These are phyloP conservation scores for Backusella macrospora DNA, from an alignment of 192 early-diverging fungal genomes.

Conservation along the genomic window DNA sequence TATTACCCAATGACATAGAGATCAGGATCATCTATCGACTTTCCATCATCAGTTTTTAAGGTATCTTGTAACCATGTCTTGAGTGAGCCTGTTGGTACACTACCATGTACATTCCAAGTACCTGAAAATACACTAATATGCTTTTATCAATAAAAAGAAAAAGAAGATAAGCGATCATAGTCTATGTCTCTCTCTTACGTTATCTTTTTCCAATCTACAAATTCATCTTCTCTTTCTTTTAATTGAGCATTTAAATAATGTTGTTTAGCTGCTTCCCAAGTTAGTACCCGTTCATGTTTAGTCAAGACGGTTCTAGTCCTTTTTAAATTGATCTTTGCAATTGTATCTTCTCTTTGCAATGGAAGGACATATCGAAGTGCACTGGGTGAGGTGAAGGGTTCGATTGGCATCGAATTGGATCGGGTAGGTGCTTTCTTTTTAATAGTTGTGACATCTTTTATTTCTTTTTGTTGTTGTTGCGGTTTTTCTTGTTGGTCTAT, in stretches of 20 bases:
- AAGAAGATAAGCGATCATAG: background rate
- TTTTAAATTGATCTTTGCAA: slow-evolving; percentile 24
- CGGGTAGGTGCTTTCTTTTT: background rate
- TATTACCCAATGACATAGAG: slow-evolving; percentile 76
- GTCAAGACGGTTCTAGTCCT: background rate
- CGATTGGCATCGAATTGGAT: slow-evolving; percentile 4
- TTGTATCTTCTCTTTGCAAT: slow-evolving; percentile 27
- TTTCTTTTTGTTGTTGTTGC: background rate
- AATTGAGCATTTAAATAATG: slow-evolving; percentile 40
- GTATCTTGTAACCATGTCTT: slow-evolving; percentile 64
- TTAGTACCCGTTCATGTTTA: background rate
- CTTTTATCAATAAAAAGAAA: background rate
- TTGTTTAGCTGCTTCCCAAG: slow-evolving; percentile 7
- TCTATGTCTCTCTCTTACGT: slow-evolving; percentile 19
- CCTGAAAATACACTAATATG: slow-evolving; percentile 68
- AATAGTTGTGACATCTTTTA: background rate
- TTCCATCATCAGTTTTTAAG: slow-evolving; percentile 41
- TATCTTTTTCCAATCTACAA: slow-evolving; percentile 40
- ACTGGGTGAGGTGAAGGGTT: background rate
- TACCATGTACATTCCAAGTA: slow-evolving; percentile 93
- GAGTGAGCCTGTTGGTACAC: slow-evolving; percentile 59
- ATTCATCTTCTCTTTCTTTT: slow-evolving; percentile 42
- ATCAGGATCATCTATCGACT: slow-evolving; percentile 49
- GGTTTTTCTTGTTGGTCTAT: background rate
- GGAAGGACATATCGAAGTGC: slow-evolving; percentile 29